Conservation (phyloP, 176 grass and related monocot species). For the Musa beccarii region DNA sequence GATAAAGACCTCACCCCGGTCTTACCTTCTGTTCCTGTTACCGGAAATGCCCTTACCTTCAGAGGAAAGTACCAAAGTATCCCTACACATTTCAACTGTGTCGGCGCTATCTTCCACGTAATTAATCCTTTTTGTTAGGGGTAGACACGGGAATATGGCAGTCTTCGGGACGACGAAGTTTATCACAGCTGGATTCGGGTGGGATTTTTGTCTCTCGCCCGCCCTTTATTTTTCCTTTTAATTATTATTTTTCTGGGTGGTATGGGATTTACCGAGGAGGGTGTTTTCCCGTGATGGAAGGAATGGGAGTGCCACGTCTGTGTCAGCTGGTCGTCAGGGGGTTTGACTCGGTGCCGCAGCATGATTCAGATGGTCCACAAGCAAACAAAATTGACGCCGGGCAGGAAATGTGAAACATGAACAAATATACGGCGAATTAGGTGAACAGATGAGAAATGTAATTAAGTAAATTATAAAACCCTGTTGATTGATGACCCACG, state of each 20-base stretch:
- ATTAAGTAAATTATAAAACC: no score
- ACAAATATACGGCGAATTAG: not conserved
- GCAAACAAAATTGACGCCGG: not conserved
- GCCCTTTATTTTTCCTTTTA: not conserved
- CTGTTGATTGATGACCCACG: no score
- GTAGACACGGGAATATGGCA: not conserved
- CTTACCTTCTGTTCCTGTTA: not conserved
- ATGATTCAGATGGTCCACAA: not conserved
- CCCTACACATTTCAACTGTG: not conserved
- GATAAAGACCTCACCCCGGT: not conserved
- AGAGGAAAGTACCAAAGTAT: not conserved
- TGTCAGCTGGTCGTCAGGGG: no score
- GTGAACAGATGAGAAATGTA: no score
- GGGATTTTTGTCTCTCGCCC: not conserved
- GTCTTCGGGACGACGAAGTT: not conserved
- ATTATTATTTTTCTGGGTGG: not conserved
- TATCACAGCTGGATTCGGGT: slow-evolving; percentile 5
- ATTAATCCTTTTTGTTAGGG: not conserved
- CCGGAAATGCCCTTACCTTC: not conserved
- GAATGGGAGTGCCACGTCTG: not conserved
- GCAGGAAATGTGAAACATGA: not conserved
- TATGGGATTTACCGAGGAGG: not conserved
- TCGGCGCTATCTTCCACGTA: not conserved
- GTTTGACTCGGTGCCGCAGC: no score
- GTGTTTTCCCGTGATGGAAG: not conserved